Evolutionary conservation across 257 asterid species (phyloP), one percentile per base, ranked within the genome.

Genomic region (Linderniella brevidens): DNA sequence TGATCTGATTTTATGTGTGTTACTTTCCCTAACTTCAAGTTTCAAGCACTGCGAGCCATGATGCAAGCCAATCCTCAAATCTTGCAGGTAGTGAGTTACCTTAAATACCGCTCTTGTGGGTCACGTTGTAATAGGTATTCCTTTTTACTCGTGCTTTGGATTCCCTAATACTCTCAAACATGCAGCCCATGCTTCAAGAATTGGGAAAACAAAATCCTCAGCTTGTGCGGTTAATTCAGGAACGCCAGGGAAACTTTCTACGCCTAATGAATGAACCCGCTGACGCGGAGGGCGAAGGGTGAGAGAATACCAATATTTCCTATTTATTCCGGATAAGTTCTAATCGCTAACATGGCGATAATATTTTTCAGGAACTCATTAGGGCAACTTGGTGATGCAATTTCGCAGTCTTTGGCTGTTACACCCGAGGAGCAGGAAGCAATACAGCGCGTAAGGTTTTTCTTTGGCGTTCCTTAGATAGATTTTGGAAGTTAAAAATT

Each of bases 131-230:
- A 4, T 29, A n/a, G 10, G 49, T 14, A 19, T 17, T 4, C 4
- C 12, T 45, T 3, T 45, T 8, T 13, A 4, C 20, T 5, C 18
- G 4, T n/a, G n/a, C 32, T 25, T 25, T 25, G 3, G 32, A 25
- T 2, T 25, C 6, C 32, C 11, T 8, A 13, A 9, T 17, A 6
- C 35, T 13, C 8, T 6, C 8, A 6, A n/a, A n/a, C n/a, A n/a
- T n/a, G n/a, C 43, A 86, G 93, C 88, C 93, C 62, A 71, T 81
- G 92, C 93, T 85, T 72, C 93, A 78, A 57, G 93, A 81, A 59
- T 66, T 85, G 50, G 96, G 85, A 19, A 85, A 74, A 69, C 82
- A 81, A 71, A 81, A 85, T 60, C 96, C 93, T 56, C 77, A 78
- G 41, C 53, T 78, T 17, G 68, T 78, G 57, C 74, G 92, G 41